phyloP scores from a whole-genome alignment of 2,329 filamentous ascomycete species.

The Metarhizium sp. region DNA sequence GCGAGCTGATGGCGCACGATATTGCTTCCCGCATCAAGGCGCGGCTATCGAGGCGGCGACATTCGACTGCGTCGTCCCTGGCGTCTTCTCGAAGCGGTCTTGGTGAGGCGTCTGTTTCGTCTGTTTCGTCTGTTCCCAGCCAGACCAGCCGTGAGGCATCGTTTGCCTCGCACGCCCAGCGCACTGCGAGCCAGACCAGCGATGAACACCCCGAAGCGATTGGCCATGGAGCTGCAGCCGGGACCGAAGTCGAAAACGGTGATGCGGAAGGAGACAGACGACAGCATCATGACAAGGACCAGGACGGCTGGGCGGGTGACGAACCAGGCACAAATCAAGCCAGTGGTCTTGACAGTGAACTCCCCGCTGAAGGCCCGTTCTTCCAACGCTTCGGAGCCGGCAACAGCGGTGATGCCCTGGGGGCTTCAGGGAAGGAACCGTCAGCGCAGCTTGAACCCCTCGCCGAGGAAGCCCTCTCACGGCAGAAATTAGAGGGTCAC shows the following conservation, averaged over 20 bases:
- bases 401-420: too few relatives aligned
- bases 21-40: constrained; percentile 37
- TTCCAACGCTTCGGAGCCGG: background rate
- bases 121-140: constrained; percentile 6
- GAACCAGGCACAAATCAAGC: background rate
- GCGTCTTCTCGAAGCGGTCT: constrained; percentile 19
- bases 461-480: background rate
- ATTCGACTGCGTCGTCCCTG: constrained; percentile 29
- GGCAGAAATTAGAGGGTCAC: background rate
- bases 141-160: constrained; percentile 7
- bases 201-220: background rate
- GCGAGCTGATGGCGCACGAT: constrained; percentile 29
- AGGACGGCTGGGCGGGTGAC: background rate
- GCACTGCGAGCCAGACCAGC: constrained; percentile 2
- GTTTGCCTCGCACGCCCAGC: background rate
- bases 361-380: background rate
- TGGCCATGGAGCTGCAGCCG: background rate
- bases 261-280: background rate
- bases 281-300: background rate
- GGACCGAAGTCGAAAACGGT: background rate
- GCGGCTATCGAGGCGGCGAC: constrained; percentile 32
- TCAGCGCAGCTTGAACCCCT: too few relatives aligned
- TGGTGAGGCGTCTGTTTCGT: constrained; percentile 13
- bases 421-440: background rate
- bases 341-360: background rate